phyloP scores from a whole-genome alignment of 352 stramenopile species.

The Albugo candida region DNA sequence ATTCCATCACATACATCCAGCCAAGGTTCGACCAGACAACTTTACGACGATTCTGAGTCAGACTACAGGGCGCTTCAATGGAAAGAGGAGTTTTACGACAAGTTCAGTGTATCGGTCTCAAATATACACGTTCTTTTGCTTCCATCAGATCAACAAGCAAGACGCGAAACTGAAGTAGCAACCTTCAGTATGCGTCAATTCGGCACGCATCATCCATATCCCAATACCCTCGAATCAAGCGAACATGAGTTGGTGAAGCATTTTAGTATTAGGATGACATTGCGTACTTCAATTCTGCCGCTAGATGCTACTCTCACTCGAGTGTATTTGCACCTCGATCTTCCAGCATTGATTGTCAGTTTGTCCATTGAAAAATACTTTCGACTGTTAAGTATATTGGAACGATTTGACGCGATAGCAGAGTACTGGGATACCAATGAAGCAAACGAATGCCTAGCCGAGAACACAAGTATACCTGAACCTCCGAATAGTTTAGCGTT shows the following conservation, averaged over 20 bases:
- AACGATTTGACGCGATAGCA: slow-evolving; percentile 27
- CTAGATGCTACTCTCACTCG: slow-evolving; percentile 66
- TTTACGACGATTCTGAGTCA: slow-evolving; percentile 72
- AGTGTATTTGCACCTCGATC: slow-evolving; percentile 65
- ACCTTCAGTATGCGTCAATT: background rate
- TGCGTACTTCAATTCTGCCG: slow-evolving; percentile 68
- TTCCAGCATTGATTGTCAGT: slow-evolving; percentile 68
- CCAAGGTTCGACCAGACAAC: slow-evolving; percentile 38
- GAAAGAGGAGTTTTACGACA: slow-evolving; percentile 85
- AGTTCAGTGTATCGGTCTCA: slow-evolving; percentile 64
- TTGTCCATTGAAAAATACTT: slow-evolving; percentile 73
- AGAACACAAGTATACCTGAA: slow-evolving; percentile 13
- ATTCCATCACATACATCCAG: slow-evolving; percentile 18
- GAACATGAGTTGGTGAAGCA: slow-evolving; percentile 65
- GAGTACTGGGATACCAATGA: slow-evolving; percentile 1
- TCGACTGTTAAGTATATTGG: slow-evolving; percentile 33
- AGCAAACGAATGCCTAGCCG: background rate
- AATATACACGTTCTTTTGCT: slow-evolving; percentile 73
- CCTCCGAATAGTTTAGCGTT: slow-evolving; percentile 31
- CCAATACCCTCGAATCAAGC: slow-evolving; percentile 5
- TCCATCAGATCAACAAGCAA: slow-evolving; percentile 30
- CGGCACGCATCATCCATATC: background rate
- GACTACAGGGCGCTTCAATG: slow-evolving; percentile 68
- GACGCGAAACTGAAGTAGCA: slow-evolving; percentile 5
- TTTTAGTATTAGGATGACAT: slow-evolving; percentile 74